A percentile compares a stretch with the other conserved stretches of the same genome.
Evolutionary conservation across 73 alveolate genomes (phyloP).

Genomic region (Urostyla sp.): DNA sequence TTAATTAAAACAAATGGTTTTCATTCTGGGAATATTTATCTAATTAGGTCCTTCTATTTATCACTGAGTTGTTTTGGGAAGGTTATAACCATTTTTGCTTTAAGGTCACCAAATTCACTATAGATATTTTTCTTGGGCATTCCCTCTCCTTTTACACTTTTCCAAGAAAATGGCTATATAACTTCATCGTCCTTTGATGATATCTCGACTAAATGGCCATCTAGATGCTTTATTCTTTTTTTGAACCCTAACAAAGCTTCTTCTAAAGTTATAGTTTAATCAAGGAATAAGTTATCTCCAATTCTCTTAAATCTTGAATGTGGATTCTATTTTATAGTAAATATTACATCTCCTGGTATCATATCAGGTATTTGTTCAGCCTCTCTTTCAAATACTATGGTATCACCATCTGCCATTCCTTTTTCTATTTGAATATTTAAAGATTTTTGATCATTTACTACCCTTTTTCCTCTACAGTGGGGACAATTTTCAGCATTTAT

Average conservation of each 20-base stretch:
- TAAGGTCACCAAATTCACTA: constrained; percentile 92
- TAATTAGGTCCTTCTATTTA: constrained; percentile 79
- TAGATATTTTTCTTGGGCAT: constrained; percentile 95
- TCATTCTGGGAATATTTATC: constrained; percentile 65
- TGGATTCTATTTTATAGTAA: constrained; percentile 73
- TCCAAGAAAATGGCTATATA: constrained; percentile 90
- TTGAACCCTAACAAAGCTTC: constrained; percentile 97
- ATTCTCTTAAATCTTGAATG: constrained; percentile 89
- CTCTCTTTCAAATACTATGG: constrained; percentile 90
- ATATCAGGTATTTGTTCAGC: constrained; percentile 93
- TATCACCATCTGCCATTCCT: constrained; percentile 95
- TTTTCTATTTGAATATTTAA: constrained; percentile 82
- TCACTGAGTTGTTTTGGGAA: constrained; percentile 86
- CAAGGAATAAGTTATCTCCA: constrained; percentile 85
- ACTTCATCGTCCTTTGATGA: constrained; percentile 80
- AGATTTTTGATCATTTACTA: constrained; percentile 79
- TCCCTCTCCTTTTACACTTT: constrained; percentile 94
- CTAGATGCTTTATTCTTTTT: constrained; percentile 94
- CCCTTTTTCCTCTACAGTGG: constrained; percentile 92
- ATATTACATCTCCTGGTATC: constrained; percentile 96
- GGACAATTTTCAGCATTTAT: constrained; percentile 86
- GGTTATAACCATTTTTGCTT: constrained; percentile 84
- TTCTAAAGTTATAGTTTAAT: constrained; percentile 82
- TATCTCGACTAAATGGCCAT: constrained; percentile 90
- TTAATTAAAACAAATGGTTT: not conserved